Conservation (phyloP, 2,329 filamentous ascomycete species). For the Venturia aucupariae region DNA sequence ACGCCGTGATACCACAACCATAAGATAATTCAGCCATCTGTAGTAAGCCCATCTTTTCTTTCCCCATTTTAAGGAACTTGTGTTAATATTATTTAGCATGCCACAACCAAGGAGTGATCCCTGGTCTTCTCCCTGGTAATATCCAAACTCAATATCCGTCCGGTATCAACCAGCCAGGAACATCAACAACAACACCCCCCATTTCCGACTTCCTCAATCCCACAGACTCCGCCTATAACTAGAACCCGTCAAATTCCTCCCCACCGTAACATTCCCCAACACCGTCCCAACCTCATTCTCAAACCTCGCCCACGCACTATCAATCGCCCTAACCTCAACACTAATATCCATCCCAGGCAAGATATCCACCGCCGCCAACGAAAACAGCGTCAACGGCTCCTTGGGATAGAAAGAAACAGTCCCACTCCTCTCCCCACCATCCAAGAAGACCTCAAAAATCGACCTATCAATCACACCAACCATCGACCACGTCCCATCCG, state of each 20-base stretch:
- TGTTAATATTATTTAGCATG: too few relatives aligned
- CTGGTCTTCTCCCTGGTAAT: too few relatives aligned
- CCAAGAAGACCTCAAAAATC: constrained; percentile 47
- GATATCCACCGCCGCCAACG: constrained; percentile 27
- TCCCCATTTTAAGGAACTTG: too few relatives aligned
- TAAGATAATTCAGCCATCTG: too few relatives aligned
- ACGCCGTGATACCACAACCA: too few relatives aligned
- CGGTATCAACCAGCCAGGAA: too few relatives aligned
- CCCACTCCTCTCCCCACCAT: constrained; percentile 40
- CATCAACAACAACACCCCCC: too few relatives aligned
- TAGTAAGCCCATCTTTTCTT: too few relatives aligned
- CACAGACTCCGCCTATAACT: background rate
- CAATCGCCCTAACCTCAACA: constrained; percentile 31
- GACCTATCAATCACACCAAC: constrained; percentile 45
- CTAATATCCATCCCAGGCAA: constrained; percentile 28
- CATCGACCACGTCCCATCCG: constrained; percentile 30
- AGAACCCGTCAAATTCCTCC: constrained; percentile 10
- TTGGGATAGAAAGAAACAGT: constrained; percentile 45
- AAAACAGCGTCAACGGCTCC: constrained; percentile 31
- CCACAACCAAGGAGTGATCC: too few relatives aligned
- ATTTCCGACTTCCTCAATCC: background rate
- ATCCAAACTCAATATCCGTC: too few relatives aligned
- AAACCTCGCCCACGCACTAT: constrained; percentile 29
- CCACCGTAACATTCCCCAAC: constrained; percentile 26
- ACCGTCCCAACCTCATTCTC: constrained; percentile 24